A percentile compares a stretch with the other conserved stretches of the same genome.
Evolutionary conservation across 2,329 filamentous ascomycete species (phyloP).

Genomic region (Curvularia lunata): DNA sequence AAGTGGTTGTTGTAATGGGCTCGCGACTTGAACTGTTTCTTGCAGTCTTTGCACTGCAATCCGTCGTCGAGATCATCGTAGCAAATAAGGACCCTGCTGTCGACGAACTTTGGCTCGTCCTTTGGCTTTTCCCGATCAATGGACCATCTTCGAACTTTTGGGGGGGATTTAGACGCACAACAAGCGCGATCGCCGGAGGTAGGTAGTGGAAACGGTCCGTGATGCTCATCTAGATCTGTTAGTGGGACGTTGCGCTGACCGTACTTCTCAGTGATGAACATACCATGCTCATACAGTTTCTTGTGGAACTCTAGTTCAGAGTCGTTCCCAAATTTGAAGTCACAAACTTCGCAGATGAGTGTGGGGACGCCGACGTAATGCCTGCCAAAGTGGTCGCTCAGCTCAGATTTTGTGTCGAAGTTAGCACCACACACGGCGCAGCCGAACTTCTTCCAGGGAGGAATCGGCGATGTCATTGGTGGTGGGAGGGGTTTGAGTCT

Average conservation of each 20-base stretch:
- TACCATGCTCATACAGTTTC: background rate
- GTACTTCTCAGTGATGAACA: conserved; percentile 13
- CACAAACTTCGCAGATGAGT: conserved; percentile 22
- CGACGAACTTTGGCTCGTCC: conserved; percentile 6
- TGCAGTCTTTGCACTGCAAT: conserved; percentile 29
- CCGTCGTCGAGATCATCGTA: conserved; percentile 9
- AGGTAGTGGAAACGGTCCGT: no score
- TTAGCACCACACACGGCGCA: conserved; percentile 28
- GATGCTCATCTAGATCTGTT: conserved; percentile 8
- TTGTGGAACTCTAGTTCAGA: conserved; percentile 31
- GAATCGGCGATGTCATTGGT: background rate
- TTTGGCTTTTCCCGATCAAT: conserved; percentile 23
- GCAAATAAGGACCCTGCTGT: background rate
- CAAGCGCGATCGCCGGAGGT: no score
- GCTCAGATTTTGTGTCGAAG: conserved; percentile 23
- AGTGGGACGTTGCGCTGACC: conserved; percentile 6
- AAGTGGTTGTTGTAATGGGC: conserved; percentile 26
- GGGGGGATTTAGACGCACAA: no score
- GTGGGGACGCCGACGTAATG: conserved; percentile 16
- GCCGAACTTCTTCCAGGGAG: conserved; percentile 2
- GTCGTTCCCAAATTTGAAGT: conserved; percentile 24
- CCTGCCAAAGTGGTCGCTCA: conserved; percentile 21
- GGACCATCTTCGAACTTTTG: no score
- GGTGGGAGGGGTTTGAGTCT: background rate
- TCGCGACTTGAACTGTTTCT: conserved; percentile 25